These are phyloP conservation scores for Poronia punctata DNA, from an alignment of 495 filamentous ascomycete species.

Conservation along the genomic window DNA sequence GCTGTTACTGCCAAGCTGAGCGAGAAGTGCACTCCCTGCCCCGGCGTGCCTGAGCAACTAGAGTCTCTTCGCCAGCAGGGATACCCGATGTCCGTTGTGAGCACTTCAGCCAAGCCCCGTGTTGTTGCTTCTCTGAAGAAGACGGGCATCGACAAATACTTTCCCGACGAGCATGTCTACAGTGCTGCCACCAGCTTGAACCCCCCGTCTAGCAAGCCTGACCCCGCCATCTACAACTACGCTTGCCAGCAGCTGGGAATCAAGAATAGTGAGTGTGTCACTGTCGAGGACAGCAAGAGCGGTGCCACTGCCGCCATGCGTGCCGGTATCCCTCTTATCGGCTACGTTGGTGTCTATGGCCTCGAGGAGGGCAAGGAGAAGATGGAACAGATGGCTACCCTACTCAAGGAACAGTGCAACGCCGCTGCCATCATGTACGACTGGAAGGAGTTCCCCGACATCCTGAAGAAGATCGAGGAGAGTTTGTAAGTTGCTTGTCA, in stretches of 20 bases:
- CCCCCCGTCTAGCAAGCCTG: constrained; percentile 81
- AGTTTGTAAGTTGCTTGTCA: constrained; percentile 18
- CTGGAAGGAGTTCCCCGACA: constrained; percentile 73
- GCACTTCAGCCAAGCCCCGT: constrained; percentile 68
- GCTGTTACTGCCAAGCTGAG: constrained; percentile 79
- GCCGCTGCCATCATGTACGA: constrained; percentile 73
- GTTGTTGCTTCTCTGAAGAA: constrained; percentile 77
- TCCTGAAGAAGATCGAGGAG: constrained; percentile 63
- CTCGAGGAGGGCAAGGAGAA: constrained; percentile 51
- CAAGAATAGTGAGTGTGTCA: constrained; percentile 67
- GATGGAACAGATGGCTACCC: constrained; percentile 63
- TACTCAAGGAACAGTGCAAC: constrained; percentile 58
- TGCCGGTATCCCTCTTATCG: constrained; percentile 77
- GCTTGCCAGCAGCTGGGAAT: constrained; percentile 70
- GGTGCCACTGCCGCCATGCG: constrained; percentile 74
- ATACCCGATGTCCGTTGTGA: constrained; percentile 78
- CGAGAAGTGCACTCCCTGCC: constrained; percentile 59
- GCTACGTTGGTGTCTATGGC: constrained; percentile 78
- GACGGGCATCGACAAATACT: constrained; percentile 73
- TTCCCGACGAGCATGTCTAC: constrained; percentile 67
- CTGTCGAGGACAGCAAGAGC: constrained; percentile 86
- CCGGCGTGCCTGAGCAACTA: constrained; percentile 63
- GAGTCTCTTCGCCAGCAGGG: constrained; percentile 53
- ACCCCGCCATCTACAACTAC: constrained; percentile 85
- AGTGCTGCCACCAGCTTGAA: constrained; percentile 73